Evolutionary conservation across 1,139 yeast genomes (phyloP).

Genomic region (Hansenula sp.): DNA sequence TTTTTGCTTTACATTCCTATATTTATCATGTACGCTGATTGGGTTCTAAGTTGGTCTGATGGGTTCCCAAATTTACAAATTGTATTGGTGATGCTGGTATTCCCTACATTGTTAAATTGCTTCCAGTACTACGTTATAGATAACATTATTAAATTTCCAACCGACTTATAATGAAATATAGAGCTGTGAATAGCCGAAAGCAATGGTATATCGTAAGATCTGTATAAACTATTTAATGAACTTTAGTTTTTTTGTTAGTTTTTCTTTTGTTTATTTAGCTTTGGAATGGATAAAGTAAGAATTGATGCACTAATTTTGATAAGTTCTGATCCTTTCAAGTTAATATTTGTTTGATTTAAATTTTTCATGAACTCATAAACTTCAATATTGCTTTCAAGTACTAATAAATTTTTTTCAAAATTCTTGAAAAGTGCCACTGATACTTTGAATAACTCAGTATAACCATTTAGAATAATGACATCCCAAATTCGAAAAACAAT

Average conservation of each 20-base stretch:
- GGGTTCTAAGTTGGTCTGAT: conserved; percentile 71
- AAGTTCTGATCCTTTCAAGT: conserved; percentile 20
- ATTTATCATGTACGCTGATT: conserved; percentile 53
- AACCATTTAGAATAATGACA: conserved; percentile 40
- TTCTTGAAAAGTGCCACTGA: conserved; percentile 41
- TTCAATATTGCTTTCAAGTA: conserved; percentile 32
- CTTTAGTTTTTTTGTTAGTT: background rate
- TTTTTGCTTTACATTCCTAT: conserved; percentile 57
- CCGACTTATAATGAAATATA: background rate
- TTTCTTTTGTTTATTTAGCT: background rate
- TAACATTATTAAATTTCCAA: conserved; percentile 72
- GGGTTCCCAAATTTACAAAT: conserved; percentile 80
- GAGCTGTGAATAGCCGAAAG: no score
- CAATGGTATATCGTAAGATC: no score
- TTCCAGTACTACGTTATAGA: conserved; percentile 85
- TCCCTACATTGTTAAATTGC: conserved; percentile 77
- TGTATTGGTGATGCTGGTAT: conserved; percentile 78
- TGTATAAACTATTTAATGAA: no score
- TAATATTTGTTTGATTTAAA: conserved; percentile 25
- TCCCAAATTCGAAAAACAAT: conserved; percentile 52
- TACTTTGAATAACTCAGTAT: conserved; percentile 30
- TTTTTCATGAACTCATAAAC: conserved; percentile 43
- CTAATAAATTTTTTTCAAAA: conserved; percentile 34
- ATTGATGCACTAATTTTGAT: conserved; percentile 6
- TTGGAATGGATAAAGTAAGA: background rate